Base-by-base conservation (phyloP, 2,329 filamentous ascomycete genomes). In the Epichloe typhina region DNA sequence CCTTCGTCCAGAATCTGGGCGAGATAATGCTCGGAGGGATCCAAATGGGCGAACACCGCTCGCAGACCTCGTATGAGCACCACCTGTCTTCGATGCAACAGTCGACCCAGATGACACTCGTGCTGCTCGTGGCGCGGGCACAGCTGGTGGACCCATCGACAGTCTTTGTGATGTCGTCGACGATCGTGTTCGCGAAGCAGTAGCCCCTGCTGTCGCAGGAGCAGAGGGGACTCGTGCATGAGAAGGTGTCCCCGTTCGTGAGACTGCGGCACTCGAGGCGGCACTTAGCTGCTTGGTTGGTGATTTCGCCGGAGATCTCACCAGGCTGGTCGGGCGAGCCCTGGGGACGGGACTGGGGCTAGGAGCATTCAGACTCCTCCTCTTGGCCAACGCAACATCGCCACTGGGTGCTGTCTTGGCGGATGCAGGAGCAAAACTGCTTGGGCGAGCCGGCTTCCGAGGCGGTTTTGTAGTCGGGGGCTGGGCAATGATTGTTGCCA, bases 241-340 rank as follows among this genome's bases (percentile, higher is more conserved):
- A 40, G 81, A 77, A 1, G 84, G 81, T 2, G 82, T 86, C 39
- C 69, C 76, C 12, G 81, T 86, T 58, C 83, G 73, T 40, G 84
- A 83, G 1, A 74, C 77, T 2, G 74, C 70, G 5, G 74, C 65
- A 57, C 77, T 82, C 1, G 82, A 77, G 2, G 80, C 72, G 38
- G 66, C 73, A 53, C 66, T 66, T 44, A 86, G 65, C 58, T 86
- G 84, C 62, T 93, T 93, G 3, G 84, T 87, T 2, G 87, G 87
- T 1, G 86, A 90, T 60, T 87, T 90, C 0, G 79, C 83, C 2
- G 87, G 86, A 52, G 84, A 88, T 82, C 79, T 74, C 36, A 71
- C 63, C 52, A 80, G 73, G 61, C 79, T 84, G 13, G 74, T 70
- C 15, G 77, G 73, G 33, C 79, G 70, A 19, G 73, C 69, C 62